phyloP scores from a whole-genome alignment of 2,329 filamentous ascomycete species.

The Cyclaneusma minus region DNA sequence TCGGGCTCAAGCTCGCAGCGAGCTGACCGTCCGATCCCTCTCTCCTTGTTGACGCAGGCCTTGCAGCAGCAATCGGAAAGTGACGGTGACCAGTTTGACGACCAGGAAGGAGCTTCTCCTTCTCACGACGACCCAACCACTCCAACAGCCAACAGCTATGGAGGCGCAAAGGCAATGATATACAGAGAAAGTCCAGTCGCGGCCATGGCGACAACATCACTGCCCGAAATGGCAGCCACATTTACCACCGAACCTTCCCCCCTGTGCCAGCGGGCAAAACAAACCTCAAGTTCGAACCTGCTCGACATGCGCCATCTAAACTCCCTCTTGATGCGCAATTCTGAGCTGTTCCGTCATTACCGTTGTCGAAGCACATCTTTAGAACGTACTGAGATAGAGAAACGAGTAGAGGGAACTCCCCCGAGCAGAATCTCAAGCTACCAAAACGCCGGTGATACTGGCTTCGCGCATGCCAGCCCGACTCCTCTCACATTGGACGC shows the following conservation, averaged over 20 bases:
- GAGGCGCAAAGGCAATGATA: too few species aligned
- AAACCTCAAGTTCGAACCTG: conserved; percentile 7
- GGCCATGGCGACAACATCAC: too few species aligned
- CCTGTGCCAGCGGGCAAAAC: too few species aligned
- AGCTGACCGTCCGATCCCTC: neutral
- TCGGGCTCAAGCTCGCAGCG: too few species aligned
- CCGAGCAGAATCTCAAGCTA: conserved; percentile 12
- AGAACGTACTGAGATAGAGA: conserved; percentile 27
- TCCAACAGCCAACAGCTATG: too few species aligned
- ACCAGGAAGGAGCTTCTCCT: too few species aligned
- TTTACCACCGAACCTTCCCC: too few species aligned
- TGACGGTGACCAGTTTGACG: too few species aligned
- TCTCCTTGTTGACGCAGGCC: conserved; percentile 14
- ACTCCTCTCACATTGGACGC: conserved; percentile 6
- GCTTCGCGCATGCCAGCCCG: conserved; percentile 14
- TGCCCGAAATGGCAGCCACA: too few species aligned
- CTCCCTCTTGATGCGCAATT: conserved; percentile 20
- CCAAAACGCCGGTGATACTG: conserved; percentile 17
- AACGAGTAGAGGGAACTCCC: conserved; percentile 18
- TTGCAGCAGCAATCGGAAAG: conserved; percentile 10
- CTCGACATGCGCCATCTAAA: conserved; percentile 20
- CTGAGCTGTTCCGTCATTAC: conserved; percentile 10
- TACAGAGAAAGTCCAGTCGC: too few species aligned
- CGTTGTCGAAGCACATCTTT: conserved; percentile 22
- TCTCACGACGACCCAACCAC: too few species aligned